Evolutionary conservation across 164 flowering plant species (phyloP).

Genomic region (Vitis cinerea): DNA sequence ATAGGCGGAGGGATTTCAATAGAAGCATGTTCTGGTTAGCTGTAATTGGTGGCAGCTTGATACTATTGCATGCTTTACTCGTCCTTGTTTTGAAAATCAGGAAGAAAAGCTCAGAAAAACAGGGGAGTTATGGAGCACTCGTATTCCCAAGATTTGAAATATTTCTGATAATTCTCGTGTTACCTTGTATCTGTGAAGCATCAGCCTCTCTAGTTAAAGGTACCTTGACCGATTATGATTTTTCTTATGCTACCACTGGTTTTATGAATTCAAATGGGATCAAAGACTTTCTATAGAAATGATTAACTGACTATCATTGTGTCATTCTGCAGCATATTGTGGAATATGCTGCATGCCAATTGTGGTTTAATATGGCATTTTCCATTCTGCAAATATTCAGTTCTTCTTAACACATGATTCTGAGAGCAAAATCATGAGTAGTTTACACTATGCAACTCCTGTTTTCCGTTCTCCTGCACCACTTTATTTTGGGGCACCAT

Average conservation of each 20-base stretch:
- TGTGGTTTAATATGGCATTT: too few species aligned
- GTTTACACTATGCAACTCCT: too few species aligned
- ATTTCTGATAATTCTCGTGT: constrained; percentile 66
- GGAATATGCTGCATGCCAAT: too few species aligned
- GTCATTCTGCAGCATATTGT: too few species aligned
- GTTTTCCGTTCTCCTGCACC: too few species aligned
- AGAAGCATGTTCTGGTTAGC: constrained; percentile 94
- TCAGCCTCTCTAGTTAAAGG: constrained; percentile 70
- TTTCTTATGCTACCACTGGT: not conserved
- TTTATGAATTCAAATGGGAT: too few species aligned
- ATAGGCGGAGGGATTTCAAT: constrained; percentile 75
- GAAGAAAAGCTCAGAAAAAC: constrained; percentile 36
- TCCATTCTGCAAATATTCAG: too few species aligned
- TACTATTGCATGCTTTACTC: constrained; percentile 58
- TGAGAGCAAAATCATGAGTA: too few species aligned
- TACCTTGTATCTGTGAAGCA: constrained; percentile 77
- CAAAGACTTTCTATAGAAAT: too few species aligned
- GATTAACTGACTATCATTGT: too few species aligned
- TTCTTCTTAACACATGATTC: too few species aligned
- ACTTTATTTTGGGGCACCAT: too few species aligned
- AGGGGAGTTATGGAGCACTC: constrained; percentile 57
- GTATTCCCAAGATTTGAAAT: constrained; percentile 84
- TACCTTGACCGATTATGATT: constrained; percentile 18
- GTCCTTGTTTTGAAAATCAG: constrained; percentile 44
- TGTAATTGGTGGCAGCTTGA: constrained; percentile 61